Conservation (phyloP, 2,329 filamentous ascomycete genomes). For the Fusarium subglutinans region DNA sequence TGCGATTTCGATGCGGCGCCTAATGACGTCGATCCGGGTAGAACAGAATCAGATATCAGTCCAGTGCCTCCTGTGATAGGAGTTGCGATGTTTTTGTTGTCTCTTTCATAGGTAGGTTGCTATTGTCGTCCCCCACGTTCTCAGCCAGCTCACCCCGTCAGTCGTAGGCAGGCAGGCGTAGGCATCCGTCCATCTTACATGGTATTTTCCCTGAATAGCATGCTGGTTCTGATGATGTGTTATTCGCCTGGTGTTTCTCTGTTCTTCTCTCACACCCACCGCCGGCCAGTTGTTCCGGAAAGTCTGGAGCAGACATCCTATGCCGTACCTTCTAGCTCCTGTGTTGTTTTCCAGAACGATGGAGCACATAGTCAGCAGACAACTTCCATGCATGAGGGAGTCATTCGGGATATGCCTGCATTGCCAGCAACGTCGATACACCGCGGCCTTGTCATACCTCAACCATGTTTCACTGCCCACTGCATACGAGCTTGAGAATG, state of each 20-base stretch:
- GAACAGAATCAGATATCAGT: slow-evolving; percentile 27
- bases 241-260: slow-evolving; percentile 19
- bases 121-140: slow-evolving; percentile 19
- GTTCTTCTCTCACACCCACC: slow-evolving; percentile 12
- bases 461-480: slow-evolving; percentile 38
- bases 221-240: slow-evolving; percentile 18
- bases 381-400: slow-evolving; percentile 37
- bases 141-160: slow-evolving; percentile 17
- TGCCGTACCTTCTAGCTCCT: slow-evolving; percentile 6
- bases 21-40: slow-evolving; percentile 42
- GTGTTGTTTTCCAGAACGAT: slow-evolving; percentile 20
- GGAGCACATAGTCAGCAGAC: slow-evolving; percentile 39
- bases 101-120: slow-evolving; percentile 18
- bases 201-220: slow-evolving; percentile 15
- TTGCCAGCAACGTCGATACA: slow-evolving; percentile 40
- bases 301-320: slow-evolving; percentile 16
- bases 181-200: slow-evolving; percentile 5
- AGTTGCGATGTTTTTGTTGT: slow-evolving; percentile 26
- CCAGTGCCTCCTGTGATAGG: slow-evolving; percentile 32
- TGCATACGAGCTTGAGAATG: slow-evolving; percentile 29
- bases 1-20: slow-evolving; percentile 5
- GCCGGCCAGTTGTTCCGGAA: slow-evolving; percentile 1
- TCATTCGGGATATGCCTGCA: slow-evolving; percentile 41
- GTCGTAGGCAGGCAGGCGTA: slow-evolving; percentile 6
- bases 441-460: slow-evolving; percentile 37